phyloP scores from a whole-genome alignment of 768 basidiomycete genomes.

The Arthromyces matolae region DNA sequence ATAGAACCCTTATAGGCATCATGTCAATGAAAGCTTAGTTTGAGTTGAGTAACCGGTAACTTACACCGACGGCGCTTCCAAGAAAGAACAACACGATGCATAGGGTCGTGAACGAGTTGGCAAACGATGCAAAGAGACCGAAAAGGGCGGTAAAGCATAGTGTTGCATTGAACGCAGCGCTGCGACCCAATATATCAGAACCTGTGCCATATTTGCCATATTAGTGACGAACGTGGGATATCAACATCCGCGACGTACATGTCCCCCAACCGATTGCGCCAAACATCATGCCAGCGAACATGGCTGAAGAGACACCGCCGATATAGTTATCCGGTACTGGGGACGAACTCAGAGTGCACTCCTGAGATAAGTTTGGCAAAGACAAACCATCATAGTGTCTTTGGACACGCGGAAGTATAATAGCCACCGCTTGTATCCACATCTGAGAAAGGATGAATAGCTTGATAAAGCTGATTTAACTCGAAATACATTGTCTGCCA shows the following conservation, averaged over 20 bases:
- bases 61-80: constrained; percentile 90
- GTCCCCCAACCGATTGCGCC: constrained; percentile 91
- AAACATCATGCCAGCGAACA: constrained; percentile 98
- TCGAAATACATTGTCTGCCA: constrained; percentile 79
- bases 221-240: background rate
- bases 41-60: constrained; percentile 24
- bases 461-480: background rate
- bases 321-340: constrained; percentile 75
- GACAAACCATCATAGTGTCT: constrained; percentile 72
- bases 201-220: constrained; percentile 31
- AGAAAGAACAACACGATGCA: constrained; percentile 82
- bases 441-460: constrained; percentile 52
- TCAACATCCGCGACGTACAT: constrained; percentile 42
- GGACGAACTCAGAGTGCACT: too few relatives aligned
- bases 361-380: background rate
- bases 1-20: constrained; percentile 76
- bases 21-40: background rate
- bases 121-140: constrained; percentile 74
- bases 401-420: constrained; percentile 95
- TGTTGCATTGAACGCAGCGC: constrained; percentile 88
- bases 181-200: constrained; percentile 87
- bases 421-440: constrained; percentile 91
- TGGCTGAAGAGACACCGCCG: constrained; percentile 80
- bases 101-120: constrained; percentile 62
- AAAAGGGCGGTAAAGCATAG: constrained; percentile 89